A percentile compares a stretch with the other conserved stretches of the same genome.
Evolutionary conservation across 345 rosid species (phyloP).

Genomic region (Kandelia obovata): DNA sequence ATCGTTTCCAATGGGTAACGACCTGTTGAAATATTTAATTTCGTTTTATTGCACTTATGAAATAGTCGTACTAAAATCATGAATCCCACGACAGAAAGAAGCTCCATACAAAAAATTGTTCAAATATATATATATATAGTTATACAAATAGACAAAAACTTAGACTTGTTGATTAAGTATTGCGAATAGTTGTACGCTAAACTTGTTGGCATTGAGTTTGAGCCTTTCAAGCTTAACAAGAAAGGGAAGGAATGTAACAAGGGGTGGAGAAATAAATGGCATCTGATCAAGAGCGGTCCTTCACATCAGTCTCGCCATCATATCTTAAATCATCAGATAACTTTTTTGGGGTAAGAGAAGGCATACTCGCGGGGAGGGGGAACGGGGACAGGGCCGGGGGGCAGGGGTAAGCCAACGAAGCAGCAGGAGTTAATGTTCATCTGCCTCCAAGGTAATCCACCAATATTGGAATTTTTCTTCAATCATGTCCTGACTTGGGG

Average conservation of each 20-base stretch:
- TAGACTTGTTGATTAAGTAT: too few species aligned
- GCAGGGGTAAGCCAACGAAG: slow-evolving; percentile 27
- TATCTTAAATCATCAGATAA: slow-evolving; percentile 4
- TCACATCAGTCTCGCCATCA: background rate
- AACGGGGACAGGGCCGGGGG: background rate
- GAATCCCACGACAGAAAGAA: too few species aligned
- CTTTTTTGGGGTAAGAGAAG: slow-evolving; percentile 10
- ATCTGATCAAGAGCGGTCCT: slow-evolving; percentile 28
- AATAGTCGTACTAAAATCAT: too few species aligned
- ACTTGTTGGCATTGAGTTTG: background rate
- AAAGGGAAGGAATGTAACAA: slow-evolving; percentile 40
- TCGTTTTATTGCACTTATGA: too few species aligned
- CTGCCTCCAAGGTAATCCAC: slow-evolving; percentile 1
- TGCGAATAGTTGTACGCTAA: too few species aligned
- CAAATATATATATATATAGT: too few species aligned
- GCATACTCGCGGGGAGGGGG: background rate
- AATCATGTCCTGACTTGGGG: background rate
- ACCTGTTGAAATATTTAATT: too few species aligned
- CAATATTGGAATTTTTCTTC: background rate
- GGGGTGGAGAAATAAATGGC: slow-evolving; percentile 2
- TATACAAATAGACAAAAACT: too few species aligned
- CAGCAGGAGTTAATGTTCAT: slow-evolving; percentile 19
- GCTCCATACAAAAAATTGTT: too few species aligned
- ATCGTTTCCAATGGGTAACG: too few species aligned
- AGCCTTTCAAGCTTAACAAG: slow-evolving; percentile 18